Conservation (phyloP, 306 rosid genomes). For the Pachyrhizus erosus region DNA sequence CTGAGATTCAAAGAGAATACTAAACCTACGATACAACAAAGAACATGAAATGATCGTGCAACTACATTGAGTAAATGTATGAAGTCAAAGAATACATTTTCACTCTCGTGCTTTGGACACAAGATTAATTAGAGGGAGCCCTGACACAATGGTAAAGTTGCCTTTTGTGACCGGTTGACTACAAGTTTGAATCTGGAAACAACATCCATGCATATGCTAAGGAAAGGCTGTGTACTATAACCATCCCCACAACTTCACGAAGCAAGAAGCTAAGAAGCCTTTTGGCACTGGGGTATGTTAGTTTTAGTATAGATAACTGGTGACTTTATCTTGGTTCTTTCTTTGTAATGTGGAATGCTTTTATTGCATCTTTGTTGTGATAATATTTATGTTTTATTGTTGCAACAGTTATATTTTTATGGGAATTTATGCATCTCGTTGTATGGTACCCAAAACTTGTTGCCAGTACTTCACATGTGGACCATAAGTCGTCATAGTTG, state of each 20-base stretch:
- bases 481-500: neutral
- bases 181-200: too few species aligned
- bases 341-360: neutral
- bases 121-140: too few species aligned
- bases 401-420: neutral
- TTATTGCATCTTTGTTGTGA: neutral
- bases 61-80: too few species aligned
- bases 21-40: too few species aligned
- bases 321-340: neutral
- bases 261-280: neutral
- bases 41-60: too few species aligned
- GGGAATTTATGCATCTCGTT: neutral
- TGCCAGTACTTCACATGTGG: neutral
- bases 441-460: neutral
- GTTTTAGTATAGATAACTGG: neutral
- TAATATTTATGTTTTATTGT: neutral
- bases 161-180: too few species aligned
- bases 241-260: too few species aligned
- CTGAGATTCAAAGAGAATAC: too few species aligned
- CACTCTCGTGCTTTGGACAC: too few species aligned
- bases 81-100: too few species aligned
- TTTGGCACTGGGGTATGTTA: neutral
- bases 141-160: too few species aligned
- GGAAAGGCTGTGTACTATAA: too few species aligned
- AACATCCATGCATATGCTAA: neutral